Evolutionary conservation across 345 rosid genomes (phyloP).

Genomic region (Combretum micranthum): DNA sequence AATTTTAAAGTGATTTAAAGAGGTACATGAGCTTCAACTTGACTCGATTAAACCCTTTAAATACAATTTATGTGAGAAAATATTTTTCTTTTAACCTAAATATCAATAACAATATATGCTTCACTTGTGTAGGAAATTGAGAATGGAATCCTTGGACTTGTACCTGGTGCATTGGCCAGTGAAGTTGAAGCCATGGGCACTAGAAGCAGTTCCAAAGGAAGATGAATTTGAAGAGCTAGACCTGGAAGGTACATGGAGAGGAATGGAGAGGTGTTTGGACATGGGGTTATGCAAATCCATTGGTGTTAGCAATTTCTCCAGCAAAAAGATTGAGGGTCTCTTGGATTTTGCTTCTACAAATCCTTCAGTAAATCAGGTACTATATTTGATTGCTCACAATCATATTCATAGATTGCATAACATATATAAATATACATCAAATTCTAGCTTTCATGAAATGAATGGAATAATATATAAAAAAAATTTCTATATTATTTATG

Average conservation of each 20-base stretch:
- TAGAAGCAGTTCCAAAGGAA: constrained; percentile 45
- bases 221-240: constrained; percentile 65
- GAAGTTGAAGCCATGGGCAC: constrained; percentile 63
- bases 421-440: no score
- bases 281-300: constrained; percentile 58
- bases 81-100: no score
- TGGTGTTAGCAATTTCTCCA: constrained; percentile 91
- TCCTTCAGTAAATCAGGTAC: constrained; percentile 75
- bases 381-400: no score
- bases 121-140: constrained; percentile 40
- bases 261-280: constrained; percentile 76
- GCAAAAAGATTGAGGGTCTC: constrained; percentile 41
- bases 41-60: no score
- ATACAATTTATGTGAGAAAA: no score
- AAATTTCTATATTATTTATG: no score
- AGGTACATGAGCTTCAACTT: no score
- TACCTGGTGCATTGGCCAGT: constrained; percentile 96
- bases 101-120: not conserved
- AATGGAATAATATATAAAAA: no score
- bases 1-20: no score
- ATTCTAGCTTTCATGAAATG: no score
- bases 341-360: constrained; percentile 53
- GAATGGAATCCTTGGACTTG: constrained; percentile 71
- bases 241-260: constrained; percentile 67
- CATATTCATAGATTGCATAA: not conserved